Evolutionary conservation across 371 early-diverging fungal species (phyloP), one percentile per base, ranked within the genome.

Genomic region (Mortierella sp.): DNA sequence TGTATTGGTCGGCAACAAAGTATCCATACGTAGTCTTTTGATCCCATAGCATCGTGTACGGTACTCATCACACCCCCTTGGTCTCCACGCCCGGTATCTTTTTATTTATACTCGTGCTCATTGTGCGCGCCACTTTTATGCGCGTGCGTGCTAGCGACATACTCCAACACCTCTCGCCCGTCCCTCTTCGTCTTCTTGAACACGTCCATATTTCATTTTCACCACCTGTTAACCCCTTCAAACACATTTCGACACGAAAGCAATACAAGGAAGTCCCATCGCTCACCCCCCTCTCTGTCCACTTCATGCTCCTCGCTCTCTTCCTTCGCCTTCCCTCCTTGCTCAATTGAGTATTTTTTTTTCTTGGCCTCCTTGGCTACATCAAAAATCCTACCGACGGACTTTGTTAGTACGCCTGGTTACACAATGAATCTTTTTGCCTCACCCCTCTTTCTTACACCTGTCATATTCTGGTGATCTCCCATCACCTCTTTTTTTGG

Each of bases 211-310:
- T 60, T 28, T 45, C 28, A 28, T 21, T 63, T 24, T 14, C 31
- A 44, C 47, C 26, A 38, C 19, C 14, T 58, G 50, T 8, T 75
- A 48, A 38, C 75, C 75, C 75, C 75, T 75, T 75, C 75, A 75
- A 75, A 75, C 75, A 48, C 21, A 65, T 10, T 38, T 16, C 38
- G 19, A 34, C 2, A 9, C 24, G 68, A 65, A 21, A 42, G 68
- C 34, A 38, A 34, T 8, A 34, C 31, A 31, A 65, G 16, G 42
- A 13, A 38, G 9, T 38, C 24, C 68, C 38, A 65, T 65, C 1
- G 42, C 42, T 5, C 5, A 38, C 42, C 42, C 70, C 31, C 44
- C 7, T 38, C 7, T 19, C 21, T 19, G 34, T 19, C 16, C 65
- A 2, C 21, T 6, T 9, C 65, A 10, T 21, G 0, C 21, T 38